A percentile compares a stretch with the other conserved stretches of the same genome.
These are phyloP conservation scores for Loxodes magnus DNA, from an alignment of 73 alveolate species.

Conservation along the genomic window DNA sequence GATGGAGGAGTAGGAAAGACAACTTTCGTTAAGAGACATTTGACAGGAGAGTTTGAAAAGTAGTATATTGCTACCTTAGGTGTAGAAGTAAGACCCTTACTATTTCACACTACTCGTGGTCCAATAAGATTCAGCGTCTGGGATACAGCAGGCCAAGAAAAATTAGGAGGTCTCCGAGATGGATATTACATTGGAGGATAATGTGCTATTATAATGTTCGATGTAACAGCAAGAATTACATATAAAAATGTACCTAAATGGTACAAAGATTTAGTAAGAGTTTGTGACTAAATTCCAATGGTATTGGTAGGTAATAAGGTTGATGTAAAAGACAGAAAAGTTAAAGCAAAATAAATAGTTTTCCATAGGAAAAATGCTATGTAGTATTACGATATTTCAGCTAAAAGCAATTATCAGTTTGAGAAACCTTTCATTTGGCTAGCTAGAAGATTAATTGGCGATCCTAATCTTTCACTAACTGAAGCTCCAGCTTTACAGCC, in stretches of 20 bases:
- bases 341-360: slow-evolving; percentile 93
- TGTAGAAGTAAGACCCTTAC: slow-evolving; percentile 42
- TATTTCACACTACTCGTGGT: slow-evolving; percentile 20
- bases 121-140: slow-evolving; percentile 41
- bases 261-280: slow-evolving; percentile 93
- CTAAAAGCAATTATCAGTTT: slow-evolving; percentile 96
- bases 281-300: slow-evolving; percentile 75
- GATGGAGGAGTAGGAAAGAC: slow-evolving; percentile 75
- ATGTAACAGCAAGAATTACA: slow-evolving; percentile 95
- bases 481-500: slow-evolving; percentile 77
- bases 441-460: slow-evolving; percentile 83
- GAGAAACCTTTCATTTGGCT: slow-evolving; percentile 99
- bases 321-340: slow-evolving; percentile 97
- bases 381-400: slow-evolving; percentile 98
- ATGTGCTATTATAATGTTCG: slow-evolving; percentile 98
- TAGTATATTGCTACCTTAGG: slow-evolving; percentile 50
- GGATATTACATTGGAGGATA: slow-evolving; percentile 70
- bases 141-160: slow-evolving; percentile 71
- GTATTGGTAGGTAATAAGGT: slow-evolving; percentile 91
- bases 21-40: slow-evolving; percentile 25
- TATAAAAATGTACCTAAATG: slow-evolving; percentile 95
- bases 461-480: slow-evolving; percentile 62
- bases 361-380: slow-evolving; percentile 97
- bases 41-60: slow-evolving; percentile 30
- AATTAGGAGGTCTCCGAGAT: slow-evolving; percentile 63